Percentiles rank a stretch among this genome's conserved stretches.
These are phyloP conservation scores for Kluyveromyces starmeri DNA, from an alignment of 805 yeast species.

Conservation along the genomic window DNA sequence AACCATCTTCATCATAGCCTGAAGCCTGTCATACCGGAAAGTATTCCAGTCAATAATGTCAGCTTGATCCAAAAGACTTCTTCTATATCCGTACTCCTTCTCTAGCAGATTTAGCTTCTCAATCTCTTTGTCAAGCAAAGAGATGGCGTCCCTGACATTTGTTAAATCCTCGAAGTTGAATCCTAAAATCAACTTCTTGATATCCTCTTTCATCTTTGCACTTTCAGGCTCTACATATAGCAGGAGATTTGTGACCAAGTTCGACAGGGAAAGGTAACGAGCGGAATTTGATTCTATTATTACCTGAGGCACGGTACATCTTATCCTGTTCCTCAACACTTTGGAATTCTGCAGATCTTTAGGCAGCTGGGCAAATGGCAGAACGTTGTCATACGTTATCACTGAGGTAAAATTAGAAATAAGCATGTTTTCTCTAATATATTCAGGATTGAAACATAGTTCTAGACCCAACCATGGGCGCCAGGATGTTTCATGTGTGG, in stretches of 20 bases:
- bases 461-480: conserved; percentile 87
- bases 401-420: conserved; percentile 57
- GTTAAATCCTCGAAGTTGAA: conserved; percentile 58
- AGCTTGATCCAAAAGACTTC: conserved; percentile 41
- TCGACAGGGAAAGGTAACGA: conserved; percentile 62
- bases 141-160: conserved; percentile 40
- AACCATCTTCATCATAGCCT: conserved; percentile 35
- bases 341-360: conserved; percentile 22
- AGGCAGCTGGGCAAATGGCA: conserved; percentile 33
- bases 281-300: conserved; percentile 59
- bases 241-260: conserved; percentile 53
- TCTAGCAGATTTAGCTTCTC: conserved; percentile 34
- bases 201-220: conserved; percentile 44
- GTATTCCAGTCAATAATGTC: conserved; percentile 37
- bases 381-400: conserved; percentile 48
- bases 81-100: conserved; percentile 41
- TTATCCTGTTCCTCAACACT: conserved; percentile 36
- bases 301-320: conserved; percentile 63
- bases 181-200: conserved; percentile 59
- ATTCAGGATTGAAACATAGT: conserved; percentile 46
- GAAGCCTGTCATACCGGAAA: conserved; percentile 31
- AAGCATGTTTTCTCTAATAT: conserved; percentile 41
- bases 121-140: conserved; percentile 41
- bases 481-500: conserved; percentile 45
- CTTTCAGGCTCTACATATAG: conserved; percentile 68